These are phyloP conservation scores for Exophiala aquamarina DNA, from an alignment of 2,329 filamentous ascomycete genomes.

Conservation along the genomic window DNA sequence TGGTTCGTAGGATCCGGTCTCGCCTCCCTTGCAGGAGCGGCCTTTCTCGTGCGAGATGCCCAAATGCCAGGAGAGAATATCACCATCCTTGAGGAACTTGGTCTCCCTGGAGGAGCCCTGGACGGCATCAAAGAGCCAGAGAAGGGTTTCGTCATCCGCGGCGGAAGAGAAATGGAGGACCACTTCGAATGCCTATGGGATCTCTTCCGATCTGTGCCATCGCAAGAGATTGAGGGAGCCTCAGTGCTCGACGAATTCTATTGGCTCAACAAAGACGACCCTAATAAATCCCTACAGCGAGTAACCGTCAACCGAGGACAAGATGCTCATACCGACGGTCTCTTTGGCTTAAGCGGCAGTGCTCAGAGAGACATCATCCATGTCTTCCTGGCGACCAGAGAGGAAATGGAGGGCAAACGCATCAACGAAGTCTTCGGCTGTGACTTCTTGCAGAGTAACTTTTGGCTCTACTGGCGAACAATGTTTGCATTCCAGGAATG, in stretches of 20 bases:
- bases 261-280: slow-evolving; percentile 19
- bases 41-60: slow-evolving; percentile 37
- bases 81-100: slow-evolving; percentile 36
- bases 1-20: slow-evolving; percentile 40
- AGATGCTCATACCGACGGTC: slow-evolving; percentile 13
- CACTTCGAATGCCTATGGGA: slow-evolving; percentile 36
- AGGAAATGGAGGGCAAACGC: slow-evolving; percentile 30
- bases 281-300: slow-evolving; percentile 11
- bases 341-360: slow-evolving; percentile 7
- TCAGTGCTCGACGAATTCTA: slow-evolving; percentile 19
- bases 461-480: slow-evolving; percentile 31
- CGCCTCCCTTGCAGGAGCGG: slow-evolving; percentile 37
- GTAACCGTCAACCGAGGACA: slow-evolving; percentile 11
- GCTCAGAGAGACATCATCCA: slow-evolving; percentile 12
- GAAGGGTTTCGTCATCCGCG: slow-evolving; percentile 38
- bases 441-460: slow-evolving; percentile 30
- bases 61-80: slow-evolving; percentile 35
- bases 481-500: slow-evolving; percentile 32
- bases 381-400: slow-evolving; percentile 21
- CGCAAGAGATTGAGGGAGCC: slow-evolving; percentile 9
- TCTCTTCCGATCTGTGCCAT: slow-evolving; percentile 36
- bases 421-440: slow-evolving; percentile 32
- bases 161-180: slow-evolving; percentile 36
- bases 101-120: slow-evolving; percentile 33
- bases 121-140: slow-evolving; percentile 31